A percentile compares a stretch with the other conserved stretches of the same genome.
Evolutionary conservation across 371 early-diverging fungal genomes (phyloP).

Genomic region (Apophysomyces trapeziformis): DNA sequence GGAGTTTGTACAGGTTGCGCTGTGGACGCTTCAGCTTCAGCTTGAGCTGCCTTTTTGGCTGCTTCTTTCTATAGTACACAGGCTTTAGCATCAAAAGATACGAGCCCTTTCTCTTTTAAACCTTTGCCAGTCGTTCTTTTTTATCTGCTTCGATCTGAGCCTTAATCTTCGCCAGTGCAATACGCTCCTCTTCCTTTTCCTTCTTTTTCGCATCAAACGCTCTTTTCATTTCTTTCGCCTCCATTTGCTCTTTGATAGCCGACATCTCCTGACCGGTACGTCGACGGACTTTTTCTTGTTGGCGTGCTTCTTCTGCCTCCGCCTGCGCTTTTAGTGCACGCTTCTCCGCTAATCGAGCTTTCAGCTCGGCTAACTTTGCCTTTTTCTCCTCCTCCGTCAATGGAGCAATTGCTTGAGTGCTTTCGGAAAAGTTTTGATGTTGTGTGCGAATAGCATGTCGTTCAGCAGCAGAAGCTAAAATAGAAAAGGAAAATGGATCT

Average conservation of each 20-base stretch:
- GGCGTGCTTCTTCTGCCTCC: constrained; percentile 74
- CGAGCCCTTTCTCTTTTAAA: neutral
- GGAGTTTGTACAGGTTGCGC: constrained; percentile 25
- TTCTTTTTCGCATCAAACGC: constrained; percentile 71
- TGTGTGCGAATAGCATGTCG: constrained; percentile 82
- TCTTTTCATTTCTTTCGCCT: constrained; percentile 78
- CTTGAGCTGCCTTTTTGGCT: constrained; percentile 17
- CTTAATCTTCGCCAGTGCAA: constrained; percentile 78
- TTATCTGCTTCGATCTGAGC: constrained; percentile 90
- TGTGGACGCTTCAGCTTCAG: constrained; percentile 20
- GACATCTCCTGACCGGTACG: constrained; percentile 82
- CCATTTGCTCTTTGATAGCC: constrained; percentile 70
- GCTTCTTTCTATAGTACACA: constrained; percentile 28
- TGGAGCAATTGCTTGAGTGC: constrained; percentile 81
- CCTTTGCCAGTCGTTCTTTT: constrained; percentile 69
- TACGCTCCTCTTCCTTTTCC: constrained; percentile 81
- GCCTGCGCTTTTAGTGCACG: constrained; percentile 62
- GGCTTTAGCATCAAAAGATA: neutral
- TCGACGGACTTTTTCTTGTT: constrained; percentile 78
- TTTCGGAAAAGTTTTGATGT: constrained; percentile 89
- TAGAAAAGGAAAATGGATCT: too few relatives aligned
- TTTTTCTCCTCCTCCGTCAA: constrained; percentile 88
- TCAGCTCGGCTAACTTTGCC: constrained; percentile 77
- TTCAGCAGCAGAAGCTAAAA: constrained; percentile 73
- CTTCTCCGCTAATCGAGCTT: constrained; percentile 72